These are phyloP conservation scores for Salix purpurea DNA, from an alignment of 345 rosid genomes.

Conservation along the genomic window DNA sequence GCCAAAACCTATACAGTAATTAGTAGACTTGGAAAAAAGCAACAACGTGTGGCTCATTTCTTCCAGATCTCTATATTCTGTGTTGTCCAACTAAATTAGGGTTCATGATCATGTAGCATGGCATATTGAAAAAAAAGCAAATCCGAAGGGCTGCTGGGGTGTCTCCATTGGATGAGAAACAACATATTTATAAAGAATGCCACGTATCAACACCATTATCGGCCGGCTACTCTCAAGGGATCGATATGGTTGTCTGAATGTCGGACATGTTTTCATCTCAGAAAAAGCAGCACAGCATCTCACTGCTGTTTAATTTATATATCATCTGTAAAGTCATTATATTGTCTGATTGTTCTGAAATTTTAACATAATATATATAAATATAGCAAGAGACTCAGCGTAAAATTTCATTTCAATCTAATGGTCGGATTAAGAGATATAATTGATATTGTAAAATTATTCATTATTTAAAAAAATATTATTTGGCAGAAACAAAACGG, in stretches of 20 bases:
- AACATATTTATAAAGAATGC: not conserved
- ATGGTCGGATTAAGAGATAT: no score
- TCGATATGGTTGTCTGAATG: not conserved
- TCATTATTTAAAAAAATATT: no score
- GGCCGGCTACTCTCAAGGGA: slow-evolving; percentile 6
- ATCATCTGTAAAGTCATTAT: no score
- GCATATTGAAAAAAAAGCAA: no score
- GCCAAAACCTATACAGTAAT: not conserved
- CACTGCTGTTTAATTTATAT: no score
- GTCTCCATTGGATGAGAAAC: not conserved
- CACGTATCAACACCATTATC: not conserved
- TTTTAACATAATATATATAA: no score
- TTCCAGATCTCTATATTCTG: not conserved
- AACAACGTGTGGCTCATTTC: not conserved
- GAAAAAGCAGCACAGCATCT: no score
- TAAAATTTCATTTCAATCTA: no score
- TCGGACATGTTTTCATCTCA: not conserved
- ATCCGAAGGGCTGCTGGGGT: not conserved
- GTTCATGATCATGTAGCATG: not conserved
- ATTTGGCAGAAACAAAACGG: no score
- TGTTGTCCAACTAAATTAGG: not conserved
- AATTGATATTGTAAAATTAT: no score
- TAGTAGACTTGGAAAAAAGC: not conserved
- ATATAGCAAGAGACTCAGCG: fast-evolving
- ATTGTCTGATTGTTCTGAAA: no score